Percentiles rank a stretch among this genome's conserved stretches.
Conservation (phyloP, 352 stramenopile genomes). For the Phytophthora brassicae region DNA sequence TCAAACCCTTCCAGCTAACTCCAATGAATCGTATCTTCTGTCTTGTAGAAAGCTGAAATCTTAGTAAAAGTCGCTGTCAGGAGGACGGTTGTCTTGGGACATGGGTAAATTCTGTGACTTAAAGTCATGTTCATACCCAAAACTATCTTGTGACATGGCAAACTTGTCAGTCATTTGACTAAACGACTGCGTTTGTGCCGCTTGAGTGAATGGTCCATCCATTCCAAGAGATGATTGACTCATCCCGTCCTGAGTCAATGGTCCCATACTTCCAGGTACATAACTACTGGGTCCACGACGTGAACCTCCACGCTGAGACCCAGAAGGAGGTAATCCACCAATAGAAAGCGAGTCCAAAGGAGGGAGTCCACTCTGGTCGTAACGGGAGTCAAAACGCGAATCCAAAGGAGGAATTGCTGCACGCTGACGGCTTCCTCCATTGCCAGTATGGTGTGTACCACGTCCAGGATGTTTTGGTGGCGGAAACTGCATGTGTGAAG, state of each 20-base stretch:
- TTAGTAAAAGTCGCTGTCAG: conserved; percentile 76
- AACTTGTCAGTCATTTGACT: conserved; percentile 84
- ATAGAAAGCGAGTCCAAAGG: conserved; percentile 22
- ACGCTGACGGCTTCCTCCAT: conserved; percentile 49
- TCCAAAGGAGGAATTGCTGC: conserved; percentile 69
- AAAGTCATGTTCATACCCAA: conserved; percentile 76
- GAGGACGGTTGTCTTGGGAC: conserved; percentile 67
- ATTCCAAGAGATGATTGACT: conserved; percentile 59
- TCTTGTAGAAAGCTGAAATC: neutral
- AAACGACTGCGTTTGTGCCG: conserved; percentile 81
- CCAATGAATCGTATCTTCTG: no score
- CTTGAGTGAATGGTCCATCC: conserved; percentile 80
- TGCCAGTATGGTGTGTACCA: conserved; percentile 31
- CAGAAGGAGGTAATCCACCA: conserved; percentile 39
- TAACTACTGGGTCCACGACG: conserved; percentile 38
- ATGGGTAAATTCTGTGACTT: conserved; percentile 85
- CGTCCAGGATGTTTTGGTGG: conserved; percentile 48
- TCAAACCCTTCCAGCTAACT: neutral
- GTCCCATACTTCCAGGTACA: conserved; percentile 45
- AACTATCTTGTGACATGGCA: conserved; percentile 82
- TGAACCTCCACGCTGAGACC: conserved; percentile 28
- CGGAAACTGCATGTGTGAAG: conserved; percentile 97
- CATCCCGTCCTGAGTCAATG: conserved; percentile 78
- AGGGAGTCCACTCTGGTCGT: conserved; percentile 49
- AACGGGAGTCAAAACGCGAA: conserved; percentile 84